A percentile compares a stretch with the other conserved stretches of the same genome.
Conservation (phyloP, 345 rosid species). For the Aquilaria yunnanensis region DNA sequence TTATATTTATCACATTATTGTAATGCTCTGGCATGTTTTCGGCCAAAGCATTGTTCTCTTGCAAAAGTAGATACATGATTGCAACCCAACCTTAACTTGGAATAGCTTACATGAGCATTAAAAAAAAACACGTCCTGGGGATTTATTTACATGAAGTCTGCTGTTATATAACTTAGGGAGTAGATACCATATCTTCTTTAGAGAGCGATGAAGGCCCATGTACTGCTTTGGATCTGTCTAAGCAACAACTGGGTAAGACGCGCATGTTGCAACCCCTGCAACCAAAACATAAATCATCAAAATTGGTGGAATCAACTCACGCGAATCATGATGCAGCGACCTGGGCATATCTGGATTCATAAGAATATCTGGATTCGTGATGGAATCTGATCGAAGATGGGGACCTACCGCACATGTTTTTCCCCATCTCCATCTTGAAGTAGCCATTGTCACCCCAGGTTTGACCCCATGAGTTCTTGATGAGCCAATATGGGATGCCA, state of each 20-base stretch:
- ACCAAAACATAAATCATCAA: neutral
- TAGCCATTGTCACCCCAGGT: slow-evolving; percentile 73
- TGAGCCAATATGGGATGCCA: slow-evolving; percentile 73
- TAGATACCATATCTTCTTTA: neutral
- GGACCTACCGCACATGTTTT: slow-evolving; percentile 88
- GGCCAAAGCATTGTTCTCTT: too few relatives aligned
- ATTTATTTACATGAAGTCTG: slow-evolving; percentile 7
- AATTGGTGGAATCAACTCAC: neutral
- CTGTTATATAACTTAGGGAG: too few relatives aligned
- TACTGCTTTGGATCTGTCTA: slow-evolving; percentile 8
- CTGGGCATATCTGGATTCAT: neutral
- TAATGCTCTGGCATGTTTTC: too few relatives aligned
- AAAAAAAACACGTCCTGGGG: neutral
- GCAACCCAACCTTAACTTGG: too few relatives aligned
- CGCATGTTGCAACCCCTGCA: slow-evolving; percentile 85
- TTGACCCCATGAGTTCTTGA: slow-evolving; percentile 84
- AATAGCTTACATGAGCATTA: neutral
- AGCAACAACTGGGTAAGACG: slow-evolving; percentile 68
- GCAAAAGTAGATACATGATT: too few relatives aligned
- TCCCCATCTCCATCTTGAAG: slow-evolving; percentile 89
- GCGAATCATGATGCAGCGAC: neutral
- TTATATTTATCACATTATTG: too few relatives aligned
- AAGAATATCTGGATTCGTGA: neutral
- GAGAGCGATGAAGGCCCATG: too few relatives aligned
- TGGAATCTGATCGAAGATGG: neutral